Base-by-base conservation (phyloP, 2,329 filamentous ascomycete species). In the Chrysoporthe cubensis region DNA sequence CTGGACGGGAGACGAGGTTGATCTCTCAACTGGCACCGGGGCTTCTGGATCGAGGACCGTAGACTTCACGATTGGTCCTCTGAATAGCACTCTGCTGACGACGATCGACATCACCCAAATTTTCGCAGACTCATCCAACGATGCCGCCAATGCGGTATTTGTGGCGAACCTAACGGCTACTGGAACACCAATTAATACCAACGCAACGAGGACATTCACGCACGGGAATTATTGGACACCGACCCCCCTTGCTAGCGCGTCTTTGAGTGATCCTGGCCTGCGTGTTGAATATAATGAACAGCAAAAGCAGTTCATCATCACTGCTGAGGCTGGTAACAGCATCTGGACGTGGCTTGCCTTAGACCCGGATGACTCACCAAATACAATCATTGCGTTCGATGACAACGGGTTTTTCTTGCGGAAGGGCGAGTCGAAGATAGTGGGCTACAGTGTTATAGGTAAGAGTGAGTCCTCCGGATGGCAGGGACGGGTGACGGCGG, bases 271-370 rank as follows among this genome's bases (percentile, higher is more conserved):
- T 71, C 86, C 86, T 0, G 79, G 81, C 0, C 67, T 88, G 2
- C 70, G 76, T 69, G 66, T 73, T 7, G 5, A 26, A 3, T 71
- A 69, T 13, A 66, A 78, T 57, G 70, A 72, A 0, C 44, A 68
- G 0, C 74, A 71, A 0, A 71, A 72, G 3, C 78, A 75, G 3
- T 87, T 86, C 70, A 82, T 78, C 0, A 80, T 87, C 0, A 78
- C 79, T 44, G 84, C 85, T 0, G 82, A 76, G 16, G 77, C 70
- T 0, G 85, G 83, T 0, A 78, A 85, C 0, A 83, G 84, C 3
- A 78, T 84, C 4, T 87, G 84, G 77, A 85, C 85, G 0, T 88
- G 85, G 85, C 73, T 88, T 2, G 84, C 85, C 64, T 82, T 73
- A 3, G 65, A 66, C 18, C 62, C 67, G 1, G 67, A 85, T 66